These are phyloP conservation scores for Gossypium gossypioides DNA, from an alignment of 441 rosid genomes.

Conservation along the genomic window DNA sequence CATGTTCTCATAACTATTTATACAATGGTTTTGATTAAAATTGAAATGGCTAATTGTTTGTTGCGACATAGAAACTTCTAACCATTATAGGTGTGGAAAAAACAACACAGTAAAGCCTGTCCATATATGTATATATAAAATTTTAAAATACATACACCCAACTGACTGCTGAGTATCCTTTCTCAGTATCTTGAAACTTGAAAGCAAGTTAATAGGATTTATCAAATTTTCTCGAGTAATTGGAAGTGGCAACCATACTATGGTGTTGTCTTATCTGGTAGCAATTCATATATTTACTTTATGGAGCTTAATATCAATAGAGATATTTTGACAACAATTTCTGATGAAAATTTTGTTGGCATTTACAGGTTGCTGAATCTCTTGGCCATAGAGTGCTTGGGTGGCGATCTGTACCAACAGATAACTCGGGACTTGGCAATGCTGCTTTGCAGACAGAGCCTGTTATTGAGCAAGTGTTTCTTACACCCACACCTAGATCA, in stretches of 20 bases:
- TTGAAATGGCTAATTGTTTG: background rate
- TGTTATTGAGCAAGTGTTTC: slow-evolving; percentile 86
- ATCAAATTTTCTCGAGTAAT: background rate
- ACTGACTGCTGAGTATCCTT: background rate
- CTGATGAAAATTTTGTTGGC: background rate
- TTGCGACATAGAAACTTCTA: background rate
- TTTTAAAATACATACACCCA: background rate
- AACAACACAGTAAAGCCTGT: background rate
- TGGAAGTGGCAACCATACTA: background rate
- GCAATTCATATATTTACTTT: background rate
- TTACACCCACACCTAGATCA: slow-evolving; percentile 60
- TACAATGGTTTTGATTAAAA: background rate
- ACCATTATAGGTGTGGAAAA: background rate
- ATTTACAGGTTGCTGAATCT: slow-evolving; percentile 78
- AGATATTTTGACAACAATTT: background rate
- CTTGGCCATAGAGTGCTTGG: slow-evolving; percentile 94
- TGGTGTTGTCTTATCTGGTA: background rate
- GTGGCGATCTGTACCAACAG: slow-evolving; percentile 91
- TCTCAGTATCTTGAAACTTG: background rate
- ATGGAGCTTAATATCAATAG: background rate
- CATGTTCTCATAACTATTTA: background rate
- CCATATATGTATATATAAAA: background rate
- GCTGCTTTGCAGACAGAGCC: slow-evolving; percentile 92
- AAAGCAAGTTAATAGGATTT: background rate
- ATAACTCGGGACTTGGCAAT: slow-evolving; percentile 76